Conservation (phyloP, 495 filamentous ascomycete genomes). For the Oidiodendron maius region DNA sequence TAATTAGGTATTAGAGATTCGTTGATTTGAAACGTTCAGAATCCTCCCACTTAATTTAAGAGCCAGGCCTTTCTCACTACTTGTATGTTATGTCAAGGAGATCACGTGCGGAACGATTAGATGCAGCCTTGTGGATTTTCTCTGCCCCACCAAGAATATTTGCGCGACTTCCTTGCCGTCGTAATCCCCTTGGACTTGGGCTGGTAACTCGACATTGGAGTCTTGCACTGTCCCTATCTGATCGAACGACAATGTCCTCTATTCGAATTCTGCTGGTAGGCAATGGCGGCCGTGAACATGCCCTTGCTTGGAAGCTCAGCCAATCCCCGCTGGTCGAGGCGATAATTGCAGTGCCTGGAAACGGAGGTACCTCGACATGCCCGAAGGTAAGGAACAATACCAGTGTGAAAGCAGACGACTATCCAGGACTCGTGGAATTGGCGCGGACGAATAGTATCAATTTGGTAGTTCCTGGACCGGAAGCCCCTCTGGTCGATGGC, state of each 20-base stretch:
- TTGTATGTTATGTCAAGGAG: too few relatives aligned
- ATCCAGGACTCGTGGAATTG: conserved; percentile 64
- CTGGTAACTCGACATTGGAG: neutral
- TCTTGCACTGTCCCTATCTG: neutral
- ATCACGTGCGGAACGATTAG: neutral
- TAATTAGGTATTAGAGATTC: too few relatives aligned
- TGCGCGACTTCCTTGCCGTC: neutral
- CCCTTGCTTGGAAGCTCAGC: conserved; percentile 87
- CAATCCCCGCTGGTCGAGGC: conserved; percentile 65
- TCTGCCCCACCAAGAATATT: neutral
- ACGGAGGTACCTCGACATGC: conserved; percentile 77
- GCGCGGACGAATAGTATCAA: conserved; percentile 70
- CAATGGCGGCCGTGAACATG: conserved; percentile 91
- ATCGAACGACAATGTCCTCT: conserved; percentile 8
- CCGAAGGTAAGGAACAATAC: conserved; percentile 68
- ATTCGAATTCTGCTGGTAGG: conserved; percentile 76
- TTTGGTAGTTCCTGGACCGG: conserved; percentile 84
- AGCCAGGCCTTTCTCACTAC: too few relatives aligned
- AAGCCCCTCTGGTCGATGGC: conserved; percentile 89
- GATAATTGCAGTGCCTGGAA: conserved; percentile 70
- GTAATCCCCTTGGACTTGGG: neutral
- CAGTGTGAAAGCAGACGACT: conserved; percentile 64
- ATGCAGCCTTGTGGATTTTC: neutral
- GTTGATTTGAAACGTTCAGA: too few relatives aligned
- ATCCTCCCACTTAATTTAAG: too few relatives aligned